These are phyloP conservation scores for Starmerella riodocensis DNA, from an alignment of 805 yeast genomes.

Conservation along the genomic window DNA sequence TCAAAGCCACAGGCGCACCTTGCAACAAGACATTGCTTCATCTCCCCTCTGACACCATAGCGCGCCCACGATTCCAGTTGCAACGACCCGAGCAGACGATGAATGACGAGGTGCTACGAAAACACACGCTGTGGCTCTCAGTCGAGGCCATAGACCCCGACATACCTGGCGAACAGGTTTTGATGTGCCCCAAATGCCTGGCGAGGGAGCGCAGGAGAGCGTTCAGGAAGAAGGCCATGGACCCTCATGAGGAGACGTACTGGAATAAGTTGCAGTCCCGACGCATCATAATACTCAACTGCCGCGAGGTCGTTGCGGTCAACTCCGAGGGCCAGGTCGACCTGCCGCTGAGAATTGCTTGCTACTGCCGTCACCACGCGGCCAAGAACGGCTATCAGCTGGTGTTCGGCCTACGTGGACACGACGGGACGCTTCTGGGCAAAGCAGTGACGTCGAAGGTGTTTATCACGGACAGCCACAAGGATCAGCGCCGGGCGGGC, in stretches of 20 bases:
- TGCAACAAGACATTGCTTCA: slow-evolving; percentile 63
- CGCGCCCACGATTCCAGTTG: slow-evolving; percentile 73
- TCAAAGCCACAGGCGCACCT: slow-evolving; percentile 33
- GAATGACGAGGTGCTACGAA: slow-evolving; percentile 7
- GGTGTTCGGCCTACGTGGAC: slow-evolving; percentile 47
- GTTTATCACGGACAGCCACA: slow-evolving; percentile 91
- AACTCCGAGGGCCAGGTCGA: slow-evolving; percentile 26
- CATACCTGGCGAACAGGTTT: slow-evolving; percentile 37
- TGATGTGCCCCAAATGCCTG: slow-evolving; percentile 77
- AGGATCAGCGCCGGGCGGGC: slow-evolving; percentile 28
- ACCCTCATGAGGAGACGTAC: slow-evolving; percentile 57
- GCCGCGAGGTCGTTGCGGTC: slow-evolving; percentile 57
- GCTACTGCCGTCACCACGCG: slow-evolving; percentile 92
- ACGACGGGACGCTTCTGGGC: slow-evolving; percentile 51
- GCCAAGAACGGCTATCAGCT: slow-evolving; percentile 76
- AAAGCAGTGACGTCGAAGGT: slow-evolving; percentile 59
- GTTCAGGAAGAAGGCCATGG: slow-evolving; percentile 74
- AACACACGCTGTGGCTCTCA: slow-evolving; percentile 38
- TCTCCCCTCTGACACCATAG: slow-evolving; percentile 74
- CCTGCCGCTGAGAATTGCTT: slow-evolving; percentile 64
- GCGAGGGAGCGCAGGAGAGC: slow-evolving; percentile 91
- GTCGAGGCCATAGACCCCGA: slow-evolving; percentile 59
- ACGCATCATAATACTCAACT: slow-evolving; percentile 80
- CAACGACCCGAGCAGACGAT: slow-evolving; percentile 24
- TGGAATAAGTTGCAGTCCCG: slow-evolving; percentile 65